Conservation (phyloP, 2,329 filamentous ascomycete genomes). For the Talaromyces sp. region DNA sequence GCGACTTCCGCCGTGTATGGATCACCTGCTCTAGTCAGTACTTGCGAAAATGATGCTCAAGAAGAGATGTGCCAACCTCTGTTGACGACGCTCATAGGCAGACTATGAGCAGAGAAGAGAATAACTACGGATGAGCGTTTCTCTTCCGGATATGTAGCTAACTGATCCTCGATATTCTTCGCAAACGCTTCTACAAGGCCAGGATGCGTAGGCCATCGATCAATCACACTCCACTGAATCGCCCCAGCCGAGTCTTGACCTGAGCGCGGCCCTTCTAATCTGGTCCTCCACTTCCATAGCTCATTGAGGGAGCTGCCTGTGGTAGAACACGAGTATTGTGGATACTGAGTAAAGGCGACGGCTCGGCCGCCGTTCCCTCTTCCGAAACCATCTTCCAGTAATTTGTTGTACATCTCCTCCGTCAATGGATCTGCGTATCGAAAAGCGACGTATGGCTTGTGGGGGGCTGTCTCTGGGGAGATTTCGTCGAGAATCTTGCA, state of each 20-base stretch:
- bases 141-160: constrained; percentile 79
- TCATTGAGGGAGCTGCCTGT: constrained; percentile 96
- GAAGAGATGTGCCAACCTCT: constrained; percentile 55
- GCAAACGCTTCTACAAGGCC: constrained; percentile 91
- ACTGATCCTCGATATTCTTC: constrained; percentile 80
- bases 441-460: constrained; percentile 97
- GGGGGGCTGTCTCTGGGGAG: constrained; percentile 87
- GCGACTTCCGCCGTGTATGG: constrained; percentile 94
- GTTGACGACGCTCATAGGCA: constrained; percentile 97
- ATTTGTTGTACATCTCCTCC: constrained; percentile 81
- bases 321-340: constrained; percentile 96
- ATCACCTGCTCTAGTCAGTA: constrained; percentile 57
- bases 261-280: constrained; percentile 70
- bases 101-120: constrained; percentile 89
- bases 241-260: constrained; percentile 57
- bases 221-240: constrained; percentile 96
- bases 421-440: constrained; percentile 91
- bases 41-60: not conserved
- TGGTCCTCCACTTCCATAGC: constrained; percentile 92
- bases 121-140: constrained; percentile 75
- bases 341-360: constrained; percentile 96
- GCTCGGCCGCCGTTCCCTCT: constrained; percentile 85
- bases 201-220: constrained; percentile 90
- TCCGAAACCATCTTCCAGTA: constrained; percentile 87
- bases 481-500: constrained; percentile 92